A percentile compares a stretch with the other conserved stretches of the same genome.
Evolutionary conservation across 1,284 basidiomycete species (phyloP).

Genomic region (Pseudozyma sp.): DNA sequence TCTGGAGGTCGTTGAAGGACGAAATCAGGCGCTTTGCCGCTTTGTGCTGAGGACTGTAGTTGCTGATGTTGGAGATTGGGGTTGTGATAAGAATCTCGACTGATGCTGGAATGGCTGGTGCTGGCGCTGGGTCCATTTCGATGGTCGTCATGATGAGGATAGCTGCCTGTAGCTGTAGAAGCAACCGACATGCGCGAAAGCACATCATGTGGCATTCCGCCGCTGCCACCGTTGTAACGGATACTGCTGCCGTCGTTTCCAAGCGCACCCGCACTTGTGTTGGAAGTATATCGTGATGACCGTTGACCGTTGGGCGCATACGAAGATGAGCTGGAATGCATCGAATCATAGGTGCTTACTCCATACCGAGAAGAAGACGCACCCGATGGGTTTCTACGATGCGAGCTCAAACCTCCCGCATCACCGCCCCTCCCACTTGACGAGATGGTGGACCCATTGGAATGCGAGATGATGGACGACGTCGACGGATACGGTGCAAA

Average conservation of each 20-base stretch:
- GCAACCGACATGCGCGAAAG: conserved; percentile 38
- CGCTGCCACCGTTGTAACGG: conserved; percentile 19
- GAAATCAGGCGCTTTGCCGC: conserved; percentile 53
- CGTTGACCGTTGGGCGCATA: conserved; percentile 25
- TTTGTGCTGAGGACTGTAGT: background rate
- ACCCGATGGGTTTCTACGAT: conserved; percentile 35
- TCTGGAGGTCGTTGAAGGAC: conserved; percentile 55
- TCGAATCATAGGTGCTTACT: conserved; percentile 37
- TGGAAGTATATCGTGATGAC: conserved; percentile 44
- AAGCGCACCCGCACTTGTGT: conserved; percentile 14
- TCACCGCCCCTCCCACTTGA: conserved; percentile 9
- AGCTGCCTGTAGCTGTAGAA: conserved; percentile 22
- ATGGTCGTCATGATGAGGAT: conserved; percentile 16
- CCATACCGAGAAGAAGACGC: conserved; percentile 38
- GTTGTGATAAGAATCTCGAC: conserved; percentile 31
- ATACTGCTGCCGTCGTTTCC: conserved; percentile 14
- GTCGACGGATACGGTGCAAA: conserved; percentile 24
- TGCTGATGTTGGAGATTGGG: conserved; percentile 7
- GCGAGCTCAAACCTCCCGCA: conserved; percentile 15
- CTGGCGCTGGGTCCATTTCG: conserved; percentile 15
- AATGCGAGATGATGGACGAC: conserved; percentile 39
- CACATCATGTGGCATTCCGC: conserved; percentile 24
- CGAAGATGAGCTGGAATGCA: conserved; percentile 30
- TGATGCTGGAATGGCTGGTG: conserved; percentile 27
- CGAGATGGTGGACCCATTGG: conserved; percentile 33